Base-by-base conservation (phyloP, 257 asterid species). In the Solanum bulbocastanum region DNA sequence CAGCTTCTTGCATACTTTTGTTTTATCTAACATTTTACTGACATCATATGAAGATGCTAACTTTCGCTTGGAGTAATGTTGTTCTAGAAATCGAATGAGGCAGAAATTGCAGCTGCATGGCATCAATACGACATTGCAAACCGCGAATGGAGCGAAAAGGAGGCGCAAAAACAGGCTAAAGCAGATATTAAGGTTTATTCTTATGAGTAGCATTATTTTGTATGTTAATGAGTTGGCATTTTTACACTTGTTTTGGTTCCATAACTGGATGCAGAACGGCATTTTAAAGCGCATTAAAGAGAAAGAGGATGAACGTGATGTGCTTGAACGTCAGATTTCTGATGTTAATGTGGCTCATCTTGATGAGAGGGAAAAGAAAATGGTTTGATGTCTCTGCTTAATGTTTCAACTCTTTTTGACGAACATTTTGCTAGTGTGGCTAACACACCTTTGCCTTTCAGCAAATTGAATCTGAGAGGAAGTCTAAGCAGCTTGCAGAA, bases 351-450 rank as follows among this genome's bases (percentile, higher is more conserved):
- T 95, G 87, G 88, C 93, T 65, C 87, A 86, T 86, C 86, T 97
- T 71, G 98, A 97, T 39, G 96, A 95, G 94, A 96, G 95, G 91
- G 99, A 96, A 86, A 94, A 90, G 89, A 92, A 88, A 89, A 27
- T 93, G 96, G 99, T 97, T 93, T 86, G 89, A 81, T 52, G 83
- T 83, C 79, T 75, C 85, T 81, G 69, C 82, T 60, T 90, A 86
- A 58, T 87, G 52, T 35, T 87, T 39, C 75, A 30, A 81, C 8
- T n/a, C 84, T 88, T 86, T 84, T 89, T 71, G 37, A 46, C 44
- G 49, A 87, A 23, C 73, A 71, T 27, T 84, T 88, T 75, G n/a
- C 72, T 89, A 76, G 68, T 87, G 42, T 58, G 65, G 84, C 78
- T n/a, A 86, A 68, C 89, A 86, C 86, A 65, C 86, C 82, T 60